A percentile compares a stretch with the other conserved stretches of the same genome.
Conservation (phyloP, 2,329 filamentous ascomycete genomes). For the Cladosporium sp. region DNA sequence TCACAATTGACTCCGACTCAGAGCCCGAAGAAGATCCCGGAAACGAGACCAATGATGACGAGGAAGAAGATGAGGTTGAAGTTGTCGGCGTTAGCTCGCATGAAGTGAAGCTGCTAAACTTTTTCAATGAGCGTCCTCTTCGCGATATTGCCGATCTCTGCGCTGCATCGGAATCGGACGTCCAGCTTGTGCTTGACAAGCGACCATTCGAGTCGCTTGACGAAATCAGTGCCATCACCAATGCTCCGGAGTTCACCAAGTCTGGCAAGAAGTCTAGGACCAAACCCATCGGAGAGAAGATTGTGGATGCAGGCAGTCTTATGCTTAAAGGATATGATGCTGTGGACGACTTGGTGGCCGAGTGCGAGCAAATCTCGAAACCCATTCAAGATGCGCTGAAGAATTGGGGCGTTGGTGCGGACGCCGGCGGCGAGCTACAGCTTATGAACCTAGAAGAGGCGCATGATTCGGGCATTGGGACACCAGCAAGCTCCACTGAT, state of each 20-base stretch:
- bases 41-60: conserved; percentile 26
- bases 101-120: conserved; percentile 59
- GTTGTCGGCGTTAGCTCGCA: conserved; percentile 35
- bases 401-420: conserved; percentile 59
- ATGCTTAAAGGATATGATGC: conserved; percentile 78
- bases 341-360: conserved; percentile 73
- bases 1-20: conserved; percentile 33
- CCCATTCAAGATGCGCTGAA: conserved; percentile 61
- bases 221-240: conserved; percentile 58
- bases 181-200: conserved; percentile 64
- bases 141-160: conserved; percentile 79
- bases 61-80: conserved; percentile 13
- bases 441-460: conserved; percentile 50
- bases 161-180: conserved; percentile 63
- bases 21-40: conserved; percentile 44
- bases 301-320: conserved; percentile 62
- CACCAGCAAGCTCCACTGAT: conserved; percentile 44
- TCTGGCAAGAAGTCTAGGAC: conserved; percentile 48
- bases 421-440: conserved; percentile 58
- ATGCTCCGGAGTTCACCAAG: conserved; percentile 43
- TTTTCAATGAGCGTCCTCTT: conserved; percentile 74
- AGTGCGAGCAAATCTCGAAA: conserved; percentile 69
- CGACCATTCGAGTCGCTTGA: conserved; percentile 68
- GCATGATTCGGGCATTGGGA: conserved; percentile 65
- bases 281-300: conserved; percentile 57